These are phyloP conservation scores for Trypethelium eluteriae DNA, from an alignment of 495 filamentous ascomycete genomes.

Conservation along the genomic window DNA sequence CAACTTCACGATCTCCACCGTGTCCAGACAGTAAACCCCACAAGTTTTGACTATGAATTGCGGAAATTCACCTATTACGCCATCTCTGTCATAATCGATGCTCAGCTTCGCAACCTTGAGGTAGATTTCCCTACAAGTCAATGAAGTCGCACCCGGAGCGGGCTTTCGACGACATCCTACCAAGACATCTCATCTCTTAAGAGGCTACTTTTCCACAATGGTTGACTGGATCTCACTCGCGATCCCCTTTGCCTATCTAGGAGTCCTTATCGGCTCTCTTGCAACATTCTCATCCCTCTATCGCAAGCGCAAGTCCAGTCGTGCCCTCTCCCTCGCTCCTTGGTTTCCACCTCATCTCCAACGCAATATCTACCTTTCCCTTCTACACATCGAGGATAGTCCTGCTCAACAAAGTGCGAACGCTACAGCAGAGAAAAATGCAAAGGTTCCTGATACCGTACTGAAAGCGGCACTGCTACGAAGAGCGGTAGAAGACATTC, in stretches of 20 bases:
- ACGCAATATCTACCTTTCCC: slow-evolving; percentile 87
- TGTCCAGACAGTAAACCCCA: not conserved
- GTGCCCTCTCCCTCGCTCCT: slow-evolving; percentile 72
- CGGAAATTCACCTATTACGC: too few species aligned
- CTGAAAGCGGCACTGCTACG: slow-evolving; percentile 84
- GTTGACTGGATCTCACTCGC: slow-evolving; percentile 74
- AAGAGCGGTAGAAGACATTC: slow-evolving; percentile 84
- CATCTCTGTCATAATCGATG: too few species aligned
- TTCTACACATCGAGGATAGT: slow-evolving; percentile 72
- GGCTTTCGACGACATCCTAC: not conserved
- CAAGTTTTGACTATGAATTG: too few species aligned
- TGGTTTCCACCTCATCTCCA: slow-evolving; percentile 89
- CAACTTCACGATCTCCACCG: not conserved
- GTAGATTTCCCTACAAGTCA: too few species aligned
- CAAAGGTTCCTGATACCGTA: slow-evolving; percentile 73
- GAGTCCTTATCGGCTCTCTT: slow-evolving; percentile 76
- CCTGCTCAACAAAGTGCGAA: slow-evolving; percentile 34
- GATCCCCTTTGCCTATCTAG: slow-evolving; percentile 79
- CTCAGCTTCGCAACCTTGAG: too few species aligned
- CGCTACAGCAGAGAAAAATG: slow-evolving; percentile 56
- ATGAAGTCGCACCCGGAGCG: too few species aligned
- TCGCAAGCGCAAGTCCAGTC: slow-evolving; percentile 80
- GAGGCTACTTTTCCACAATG: slow-evolving; percentile 32
- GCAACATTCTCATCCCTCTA: slow-evolving; percentile 88
- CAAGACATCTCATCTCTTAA: not conserved